phyloP scores from a whole-genome alignment of 129 eudicot species.

The Silybum marianum region DNA sequence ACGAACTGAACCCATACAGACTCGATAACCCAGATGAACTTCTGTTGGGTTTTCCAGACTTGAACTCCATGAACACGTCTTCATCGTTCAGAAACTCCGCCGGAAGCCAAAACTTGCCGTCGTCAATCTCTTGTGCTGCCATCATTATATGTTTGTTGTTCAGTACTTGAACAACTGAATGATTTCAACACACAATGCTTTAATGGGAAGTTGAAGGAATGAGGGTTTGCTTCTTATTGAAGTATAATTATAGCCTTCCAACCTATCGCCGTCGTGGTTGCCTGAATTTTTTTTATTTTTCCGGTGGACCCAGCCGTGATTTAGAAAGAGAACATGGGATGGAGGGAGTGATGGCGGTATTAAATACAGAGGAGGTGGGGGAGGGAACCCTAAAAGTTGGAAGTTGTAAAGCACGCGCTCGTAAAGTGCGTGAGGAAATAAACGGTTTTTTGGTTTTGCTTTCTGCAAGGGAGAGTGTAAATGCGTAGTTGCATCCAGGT shows the following conservation, averaged over 20 bases:
- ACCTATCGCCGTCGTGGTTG: not conserved
- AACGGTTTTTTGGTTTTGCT: constrained; percentile 1
- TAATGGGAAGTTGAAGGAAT: not conserved
- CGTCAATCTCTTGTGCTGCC: constrained; percentile 52
- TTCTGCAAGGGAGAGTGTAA: not conserved
- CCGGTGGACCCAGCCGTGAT: constrained; percentile 20
- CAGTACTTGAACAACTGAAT: not conserved
- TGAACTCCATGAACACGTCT: constrained; percentile 36
- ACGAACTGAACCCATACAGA: not conserved
- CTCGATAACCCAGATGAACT: constrained; percentile 13
- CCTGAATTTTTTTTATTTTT: not conserved
- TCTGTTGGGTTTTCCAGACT: not conserved
- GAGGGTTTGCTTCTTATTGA: constrained; percentile 41
- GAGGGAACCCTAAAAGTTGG: constrained; percentile 20
- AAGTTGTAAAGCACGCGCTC: constrained; percentile 6
- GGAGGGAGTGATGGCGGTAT: constrained; percentile 19
- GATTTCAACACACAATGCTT: not conserved
- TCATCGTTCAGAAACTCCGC: constrained; percentile 70
- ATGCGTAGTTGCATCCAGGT: constrained; percentile 12
- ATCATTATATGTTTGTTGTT: not conserved
- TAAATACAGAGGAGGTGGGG: not conserved
- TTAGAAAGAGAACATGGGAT: constrained; percentile 5
- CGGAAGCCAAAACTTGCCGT: constrained; percentile 83
- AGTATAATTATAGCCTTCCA: constrained; percentile 23
- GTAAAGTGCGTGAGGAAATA: constrained; percentile 13